phyloP scores from a whole-genome alignment of 2,329 filamentous ascomycete species.

The Aspergillus niger region DNA sequence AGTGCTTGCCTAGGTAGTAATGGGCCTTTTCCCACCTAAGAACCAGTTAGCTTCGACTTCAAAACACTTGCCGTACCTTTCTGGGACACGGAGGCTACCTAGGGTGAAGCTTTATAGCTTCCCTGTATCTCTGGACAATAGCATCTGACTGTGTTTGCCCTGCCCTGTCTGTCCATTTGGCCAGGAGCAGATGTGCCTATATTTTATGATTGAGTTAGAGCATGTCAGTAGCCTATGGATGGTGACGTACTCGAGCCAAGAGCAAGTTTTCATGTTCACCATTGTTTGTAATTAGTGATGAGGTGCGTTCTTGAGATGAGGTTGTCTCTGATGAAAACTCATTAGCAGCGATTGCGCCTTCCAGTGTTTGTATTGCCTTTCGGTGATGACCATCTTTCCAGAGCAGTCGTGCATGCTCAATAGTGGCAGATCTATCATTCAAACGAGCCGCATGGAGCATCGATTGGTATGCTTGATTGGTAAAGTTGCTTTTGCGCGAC shows the following conservation, averaged over 20 bases:
- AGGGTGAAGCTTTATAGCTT: slow-evolving; percentile 58
- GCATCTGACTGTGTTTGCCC: slow-evolving; percentile 85
- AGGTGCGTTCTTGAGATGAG: slow-evolving; percentile 36
- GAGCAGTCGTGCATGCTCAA: slow-evolving; percentile 88
- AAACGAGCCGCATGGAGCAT: slow-evolving; percentile 85
- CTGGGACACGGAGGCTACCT: slow-evolving; percentile 22
- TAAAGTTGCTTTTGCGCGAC: slow-evolving; percentile 80
- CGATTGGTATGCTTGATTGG: slow-evolving; percentile 88
- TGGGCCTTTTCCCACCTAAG: slow-evolving; percentile 93
- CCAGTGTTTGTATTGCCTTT: slow-evolving; percentile 89
- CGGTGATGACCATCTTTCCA: slow-evolving; percentile 93
- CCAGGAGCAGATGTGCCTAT: slow-evolving; percentile 80
- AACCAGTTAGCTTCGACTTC: background rate
- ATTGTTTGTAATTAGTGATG: slow-evolving; percentile 42
- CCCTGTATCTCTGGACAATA: slow-evolving; percentile 78
- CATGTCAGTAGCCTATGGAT: background rate
- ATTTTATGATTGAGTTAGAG: slow-evolving; percentile 6
- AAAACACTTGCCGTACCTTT: background rate
- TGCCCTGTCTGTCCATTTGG: slow-evolving; percentile 95
- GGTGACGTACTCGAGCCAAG: slow-evolving; percentile 43
- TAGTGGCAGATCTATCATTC: slow-evolving; percentile 82
- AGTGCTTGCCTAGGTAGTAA: slow-evolving; percentile 94
- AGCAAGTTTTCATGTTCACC: slow-evolving; percentile 55
- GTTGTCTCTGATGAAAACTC: slow-evolving; percentile 63
- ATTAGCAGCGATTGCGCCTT: slow-evolving; percentile 80